Percentiles rank a stretch among this genome's conserved stretches.
Conservation (phyloP, 1,284 basidiomycete species). For the Vanrija humicola region DNA sequence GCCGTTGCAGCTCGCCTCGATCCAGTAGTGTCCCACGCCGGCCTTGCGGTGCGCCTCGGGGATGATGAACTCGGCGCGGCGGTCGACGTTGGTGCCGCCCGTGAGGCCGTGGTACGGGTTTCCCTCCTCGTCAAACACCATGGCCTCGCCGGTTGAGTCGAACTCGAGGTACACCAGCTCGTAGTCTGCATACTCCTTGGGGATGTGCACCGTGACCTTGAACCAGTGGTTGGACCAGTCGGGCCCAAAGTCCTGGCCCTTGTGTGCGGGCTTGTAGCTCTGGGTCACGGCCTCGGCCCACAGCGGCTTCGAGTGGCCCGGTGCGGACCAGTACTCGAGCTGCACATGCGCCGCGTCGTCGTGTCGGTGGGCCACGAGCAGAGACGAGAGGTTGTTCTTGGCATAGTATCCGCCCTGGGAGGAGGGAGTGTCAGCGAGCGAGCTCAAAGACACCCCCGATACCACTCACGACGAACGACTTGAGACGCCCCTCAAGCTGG, state of each 20-base stretch:
- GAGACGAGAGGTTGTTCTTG: constrained; percentile 65
- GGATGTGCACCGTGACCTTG: constrained; percentile 62
- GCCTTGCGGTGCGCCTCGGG: constrained; percentile 59
- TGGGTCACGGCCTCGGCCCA: constrained; percentile 65
- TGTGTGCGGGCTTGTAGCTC: neutral
- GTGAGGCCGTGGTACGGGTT: constrained; percentile 61
- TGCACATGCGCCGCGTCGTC: constrained; percentile 56
- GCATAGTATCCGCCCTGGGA: neutral
- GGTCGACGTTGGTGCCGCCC: constrained; percentile 73
- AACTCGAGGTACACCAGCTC: constrained; percentile 62
- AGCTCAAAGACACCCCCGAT: neutral
- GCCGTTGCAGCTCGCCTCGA: constrained; percentile 74
- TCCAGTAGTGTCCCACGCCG: constrained; percentile 66
- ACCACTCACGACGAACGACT: neutral
- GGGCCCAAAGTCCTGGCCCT: constrained; percentile 10
- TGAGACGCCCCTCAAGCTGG: neutral
- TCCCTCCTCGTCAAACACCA: constrained; percentile 76
- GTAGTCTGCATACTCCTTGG: neutral
- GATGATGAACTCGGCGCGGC: constrained; percentile 86
- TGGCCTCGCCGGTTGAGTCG: constrained; percentile 84
- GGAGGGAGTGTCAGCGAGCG: neutral
- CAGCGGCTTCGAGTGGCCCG: constrained; percentile 67
- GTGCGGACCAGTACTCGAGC: constrained; percentile 80
- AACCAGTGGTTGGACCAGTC: constrained; percentile 80
- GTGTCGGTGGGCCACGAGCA: constrained; percentile 63